phyloP scores from a whole-genome alignment of 2,329 filamentous ascomycete species.

The Hirsutella rhossiliensis region DNA sequence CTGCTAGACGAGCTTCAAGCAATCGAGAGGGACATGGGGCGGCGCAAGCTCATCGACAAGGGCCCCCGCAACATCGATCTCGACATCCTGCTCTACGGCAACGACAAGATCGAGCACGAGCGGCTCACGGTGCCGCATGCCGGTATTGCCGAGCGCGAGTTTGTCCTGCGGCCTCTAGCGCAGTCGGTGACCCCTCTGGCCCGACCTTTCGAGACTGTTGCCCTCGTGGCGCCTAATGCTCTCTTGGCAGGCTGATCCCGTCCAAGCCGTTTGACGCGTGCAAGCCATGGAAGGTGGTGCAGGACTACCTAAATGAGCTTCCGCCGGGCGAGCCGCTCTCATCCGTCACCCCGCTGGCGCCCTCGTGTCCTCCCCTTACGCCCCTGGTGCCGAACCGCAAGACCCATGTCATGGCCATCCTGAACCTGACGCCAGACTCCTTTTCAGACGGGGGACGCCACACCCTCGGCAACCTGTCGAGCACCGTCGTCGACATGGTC shows the following conservation, averaged over 20 bases:
- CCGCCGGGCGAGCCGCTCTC: conserved; percentile 38
- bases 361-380: conserved; percentile 37
- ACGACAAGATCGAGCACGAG: conserved; percentile 51
- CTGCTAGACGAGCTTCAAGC: conserved; percentile 72
- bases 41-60: conserved; percentile 80
- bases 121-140: conserved; percentile 77
- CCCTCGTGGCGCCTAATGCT: neutral
- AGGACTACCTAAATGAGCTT: conserved; percentile 50
- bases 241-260: conserved; percentile 37
- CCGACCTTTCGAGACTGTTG: neutral
- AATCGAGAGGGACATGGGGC: conserved; percentile 70
- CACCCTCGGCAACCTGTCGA: conserved; percentile 37
- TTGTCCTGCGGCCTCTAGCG: conserved; percentile 78
- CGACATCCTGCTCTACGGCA: conserved; percentile 76
- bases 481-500: conserved; percentile 51
- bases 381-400: conserved; percentile 43
- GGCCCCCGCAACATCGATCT: conserved; percentile 91
- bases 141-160: conserved; percentile 80
- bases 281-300: conserved; percentile 47
- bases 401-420: conserved; percentile 83
- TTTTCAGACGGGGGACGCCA: conserved; percentile 83
- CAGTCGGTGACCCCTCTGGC: conserved; percentile 39
- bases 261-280: conserved; percentile 36
- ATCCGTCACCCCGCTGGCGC: conserved; percentile 44
- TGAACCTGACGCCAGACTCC: conserved; percentile 91